Percentiles rank a stretch among this genome's conserved stretches.
Conservation (phyloP, 805 yeast genomes). For the Saturnispora sekii region DNA sequence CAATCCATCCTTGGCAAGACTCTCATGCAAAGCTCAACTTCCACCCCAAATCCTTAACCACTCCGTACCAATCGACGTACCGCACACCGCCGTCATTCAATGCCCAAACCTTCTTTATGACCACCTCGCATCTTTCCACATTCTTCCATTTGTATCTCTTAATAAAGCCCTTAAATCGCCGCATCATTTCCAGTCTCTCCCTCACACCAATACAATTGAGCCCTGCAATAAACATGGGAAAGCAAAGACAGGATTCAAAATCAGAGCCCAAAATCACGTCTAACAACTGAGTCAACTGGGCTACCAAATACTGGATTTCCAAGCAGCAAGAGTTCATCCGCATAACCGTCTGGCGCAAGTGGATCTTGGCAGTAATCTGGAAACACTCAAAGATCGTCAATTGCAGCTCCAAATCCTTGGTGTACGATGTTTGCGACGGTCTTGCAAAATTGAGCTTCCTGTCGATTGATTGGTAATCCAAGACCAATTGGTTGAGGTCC, state of each 20-base stretch:
- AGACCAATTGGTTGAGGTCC: constrained; percentile 35
- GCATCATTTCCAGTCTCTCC: constrained; percentile 44
- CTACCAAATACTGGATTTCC: constrained; percentile 50
- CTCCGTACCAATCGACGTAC: constrained; percentile 64
- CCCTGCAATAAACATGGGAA: constrained; percentile 74
- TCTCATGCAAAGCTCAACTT: constrained; percentile 64
- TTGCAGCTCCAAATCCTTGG: constrained; percentile 52
- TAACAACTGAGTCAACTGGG: constrained; percentile 44
- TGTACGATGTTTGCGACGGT: constrained; percentile 35
- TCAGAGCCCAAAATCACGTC: constrained; percentile 55
- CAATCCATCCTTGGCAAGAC: not conserved
- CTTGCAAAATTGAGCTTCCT: constrained; percentile 36
- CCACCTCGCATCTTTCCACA: constrained; percentile 33
- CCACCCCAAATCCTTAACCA: constrained; percentile 63
- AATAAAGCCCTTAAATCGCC: constrained; percentile 45
- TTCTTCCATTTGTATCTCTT: constrained; percentile 63
- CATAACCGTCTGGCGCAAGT: constrained; percentile 55
- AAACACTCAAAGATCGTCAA: constrained; percentile 62
- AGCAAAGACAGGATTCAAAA: constrained; percentile 62
- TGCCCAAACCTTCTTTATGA: constrained; percentile 42
- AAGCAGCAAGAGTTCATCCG: constrained; percentile 50
- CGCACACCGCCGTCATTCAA: constrained; percentile 41
- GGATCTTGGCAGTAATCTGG: constrained; percentile 59
- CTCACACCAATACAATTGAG: constrained; percentile 46
- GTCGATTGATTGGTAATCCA: constrained; percentile 27